Evolutionary conservation across 768 basidiomycete genomes (phyloP), one percentile per base, ranked within the genome.

Genomic region (Solioccasus polychromus): DNA sequence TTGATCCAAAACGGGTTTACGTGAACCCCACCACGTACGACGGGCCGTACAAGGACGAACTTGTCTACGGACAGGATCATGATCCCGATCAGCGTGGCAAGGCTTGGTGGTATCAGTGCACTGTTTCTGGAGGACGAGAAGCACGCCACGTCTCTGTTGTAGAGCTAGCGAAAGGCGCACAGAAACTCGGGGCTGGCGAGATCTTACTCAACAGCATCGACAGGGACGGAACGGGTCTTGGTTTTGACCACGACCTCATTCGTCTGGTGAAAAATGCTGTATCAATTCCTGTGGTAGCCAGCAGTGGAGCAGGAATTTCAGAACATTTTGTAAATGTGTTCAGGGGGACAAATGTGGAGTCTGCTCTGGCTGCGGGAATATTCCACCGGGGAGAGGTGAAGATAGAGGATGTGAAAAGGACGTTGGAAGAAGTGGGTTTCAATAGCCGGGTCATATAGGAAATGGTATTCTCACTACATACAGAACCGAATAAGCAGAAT

Each of bases 21-120:
- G 83, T 95, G 57, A 77, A 88, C 53, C 66, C 73, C 1, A 56
- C 70, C 18, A 62, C 63, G 8, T 92, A 93, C 62, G 72, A 79
- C 31, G 89, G 88, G 3, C 82, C 83, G 8, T 82, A 83, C 68
- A 73, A 64, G 53, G 67, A 71, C 23, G 88, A 91, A 60, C 65
- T 90, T 18, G 65, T 90, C 22, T 53, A 59, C 26, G 73, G 70
- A 28, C 67, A 63, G 44, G 63, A 68, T 3, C 71, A 74, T 46
- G 67, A 68, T 8, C 62, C 70, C 8, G 78, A 72, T 46, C 87
- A 87, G 52, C 69, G 75, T 42, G 83, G 80, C 34, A 83, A 80
- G 60, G 85, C 82, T 34, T 98, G 96, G 93, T 98, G 95, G 96
- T 99, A 99, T 67, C 92, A 94, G 63, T 98, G 96, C 67, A 98